phyloP scores from a whole-genome alignment of 495 filamentous ascomycete species.

The Patellaria atrata region DNA sequence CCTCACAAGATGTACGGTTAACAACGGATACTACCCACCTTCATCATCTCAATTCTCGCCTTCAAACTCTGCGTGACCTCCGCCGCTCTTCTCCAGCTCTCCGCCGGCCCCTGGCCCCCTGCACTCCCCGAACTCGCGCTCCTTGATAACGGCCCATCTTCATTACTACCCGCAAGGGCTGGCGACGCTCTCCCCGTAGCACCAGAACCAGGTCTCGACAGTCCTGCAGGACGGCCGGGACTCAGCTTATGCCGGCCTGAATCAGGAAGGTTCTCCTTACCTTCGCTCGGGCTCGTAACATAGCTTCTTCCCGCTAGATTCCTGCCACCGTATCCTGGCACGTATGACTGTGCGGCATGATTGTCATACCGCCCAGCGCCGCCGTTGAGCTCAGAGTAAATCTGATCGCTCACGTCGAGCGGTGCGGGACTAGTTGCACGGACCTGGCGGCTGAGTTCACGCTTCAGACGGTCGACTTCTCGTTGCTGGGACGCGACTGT shows the following conservation, averaged over 20 bases:
- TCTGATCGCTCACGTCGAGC: slow-evolving; percentile 23
- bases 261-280: slow-evolving; percentile 46
- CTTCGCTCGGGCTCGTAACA: slow-evolving; percentile 20
- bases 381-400: slow-evolving; percentile 13
- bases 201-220: too few relatives aligned
- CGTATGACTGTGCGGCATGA: too few relatives aligned
- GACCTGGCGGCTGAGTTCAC: slow-evolving; percentile 43
- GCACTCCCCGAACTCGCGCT: slow-evolving; percentile 9
- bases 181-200: slow-evolving; percentile 22
- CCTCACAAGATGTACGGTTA: too few relatives aligned
- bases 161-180: slow-evolving; percentile 9
- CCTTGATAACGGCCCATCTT: too few relatives aligned
- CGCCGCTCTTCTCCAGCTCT: slow-evolving; percentile 96
- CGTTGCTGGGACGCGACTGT: slow-evolving; percentile 66
- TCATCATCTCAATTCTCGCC: slow-evolving; percentile 84
- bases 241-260: slow-evolving; percentile 40
- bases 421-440: slow-evolving; percentile 30
- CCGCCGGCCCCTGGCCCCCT: slow-evolving; percentile 44
- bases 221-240: slow-evolving; percentile 33
- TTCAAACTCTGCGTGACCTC: slow-evolving; percentile 97
- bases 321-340: slow-evolving; percentile 29
- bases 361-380: slow-evolving; percentile 10
- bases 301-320: slow-evolving; percentile 26
- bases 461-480: slow-evolving; percentile 87
- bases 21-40: too few relatives aligned